Base-by-base conservation (phyloP, 1,139 yeast genomes). In the Taphrina confusa region DNA sequence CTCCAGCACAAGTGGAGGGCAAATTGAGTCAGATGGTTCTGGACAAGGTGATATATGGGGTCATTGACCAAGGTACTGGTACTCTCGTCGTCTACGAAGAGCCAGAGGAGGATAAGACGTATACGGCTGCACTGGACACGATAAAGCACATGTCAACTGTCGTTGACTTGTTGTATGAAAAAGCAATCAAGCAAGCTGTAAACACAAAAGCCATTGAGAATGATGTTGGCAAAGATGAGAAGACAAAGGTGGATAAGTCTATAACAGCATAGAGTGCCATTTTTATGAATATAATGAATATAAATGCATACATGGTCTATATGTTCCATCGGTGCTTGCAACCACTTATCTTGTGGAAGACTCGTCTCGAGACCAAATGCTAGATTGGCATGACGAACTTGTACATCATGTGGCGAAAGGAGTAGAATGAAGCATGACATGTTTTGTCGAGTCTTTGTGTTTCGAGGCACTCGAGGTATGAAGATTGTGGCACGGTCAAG, bases 1-100 rank as follows among this genome's bases (percentile, higher is more conserved):
- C 91, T 67, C 79, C 85, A 57, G 86, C 85, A 66, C 95, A 90
- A 71, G 91, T 92, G 28, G 99, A 92, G 74, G 95, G 95, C 18
- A 92, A 92, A 33, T 79, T 92, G 65, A 85, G 95, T 56, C 97
- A 92, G 74, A 92, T 92, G 98, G 92, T 92, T 68, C 80, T 92
- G 68, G 98, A 92, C 73, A 87, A 89, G 71, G 88, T 91, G 14
- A 89, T 94, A 68, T 87, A 85, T 70, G 99, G 98, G 51, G 97
- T 94, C 49, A 79, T 92, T 68, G 98, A 92, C 73, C 99, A 92
- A 76, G 98, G 98, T 49, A 91, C 91, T 71, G 98, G 98, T 4
- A 92, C 97, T 96, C 80, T 92, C 67, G 85, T 90, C 67, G 83
- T 92, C 62, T 92, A 88, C 70, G 95, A 89, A 64, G 89, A 91